Base-by-base conservation (phyloP, 148 eudicot genomes). In the Pharnaceum exiguum region DNA sequence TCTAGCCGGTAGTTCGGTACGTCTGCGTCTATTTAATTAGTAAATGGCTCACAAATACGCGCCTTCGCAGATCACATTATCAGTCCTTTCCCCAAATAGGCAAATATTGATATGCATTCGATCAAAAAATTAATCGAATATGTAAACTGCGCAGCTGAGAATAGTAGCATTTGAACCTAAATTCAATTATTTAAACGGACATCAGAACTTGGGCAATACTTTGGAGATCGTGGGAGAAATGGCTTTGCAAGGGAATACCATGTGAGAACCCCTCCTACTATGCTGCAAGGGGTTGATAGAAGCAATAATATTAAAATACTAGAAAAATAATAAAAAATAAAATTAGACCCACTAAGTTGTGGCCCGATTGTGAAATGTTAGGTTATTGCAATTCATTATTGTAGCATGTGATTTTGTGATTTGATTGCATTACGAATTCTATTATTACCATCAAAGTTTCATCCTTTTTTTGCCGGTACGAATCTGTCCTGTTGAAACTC, bases 371-470 rank as follows among this genome's bases (percentile, higher is more conserved):
- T 55, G 0, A 27, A 51, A 51, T 59, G 28, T 49, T 57, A 25
- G 36, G 54, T 55, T 47, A 47, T 57, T 26, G 16, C 10, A 12
- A 37, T 5, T 50, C 63, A 60, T 68, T 33, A 68, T 68, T 68
- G 72, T 33, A 44, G 66, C 72, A 68, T 68, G 72, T 68, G 72
- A 68, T 68, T 60, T 60, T n/a, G n/a, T n/a, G n/a, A n/a, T n/a
- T n/a, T 35, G 71, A 53, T 52, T 51, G 38, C 35, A 68, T 44
- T 59, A 51, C 15, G 38, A 45, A 45, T 32, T 46, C 70, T 48
- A 65, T 45, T 54, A 64, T 45, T 45, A 45, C 22, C 0, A 43
- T 0, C 16, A 6, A 26, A 8, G 3, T 24, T 60, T 47, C 45
- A 51, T 59, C 52, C 43, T 33, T 51, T 57, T 36, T 60, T 15